Evolutionary conservation across 768 basidiomycete genomes (phyloP).

Genomic region (Calocybe indica): DNA sequence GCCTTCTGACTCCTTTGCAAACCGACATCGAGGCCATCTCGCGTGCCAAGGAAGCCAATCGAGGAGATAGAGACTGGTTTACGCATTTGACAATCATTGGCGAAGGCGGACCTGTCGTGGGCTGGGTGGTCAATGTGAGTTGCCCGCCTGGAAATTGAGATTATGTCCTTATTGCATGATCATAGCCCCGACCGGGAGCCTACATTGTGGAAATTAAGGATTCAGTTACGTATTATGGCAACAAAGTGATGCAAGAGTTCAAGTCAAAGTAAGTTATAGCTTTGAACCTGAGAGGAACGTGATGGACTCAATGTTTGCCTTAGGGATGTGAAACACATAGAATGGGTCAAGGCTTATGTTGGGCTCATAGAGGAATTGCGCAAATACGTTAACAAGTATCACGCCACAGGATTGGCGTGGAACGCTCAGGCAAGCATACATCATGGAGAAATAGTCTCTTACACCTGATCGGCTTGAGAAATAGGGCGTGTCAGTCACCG

Average conservation of each 20-base stretch:
- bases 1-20: constrained; percentile 63
- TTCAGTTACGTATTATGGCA: constrained; percentile 80
- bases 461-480: constrained; percentile 1
- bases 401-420: constrained; percentile 86
- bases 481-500: constrained; percentile 53
- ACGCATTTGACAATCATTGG: constrained; percentile 77
- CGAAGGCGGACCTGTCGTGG: constrained; percentile 76
- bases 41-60: constrained; percentile 76
- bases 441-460: neutral
- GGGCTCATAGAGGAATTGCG: constrained; percentile 71
- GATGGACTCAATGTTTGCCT: neutral
- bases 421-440: constrained; percentile 60
- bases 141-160: neutral
- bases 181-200: constrained; percentile 74
- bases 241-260: constrained; percentile 86
- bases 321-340: constrained; percentile 81
- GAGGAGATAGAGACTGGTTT: constrained; percentile 78
- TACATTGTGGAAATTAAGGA: constrained; percentile 83
- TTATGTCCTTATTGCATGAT: neutral
- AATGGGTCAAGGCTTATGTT: constrained; percentile 78
- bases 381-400: constrained; percentile 79
- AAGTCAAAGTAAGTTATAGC: constrained; percentile 74
- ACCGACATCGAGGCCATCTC: constrained; percentile 68
- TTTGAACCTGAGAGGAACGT: neutral
- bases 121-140: constrained; percentile 78